phyloP scores from a whole-genome alignment of 257 asterid species.

The Rhazya stricta region DNA sequence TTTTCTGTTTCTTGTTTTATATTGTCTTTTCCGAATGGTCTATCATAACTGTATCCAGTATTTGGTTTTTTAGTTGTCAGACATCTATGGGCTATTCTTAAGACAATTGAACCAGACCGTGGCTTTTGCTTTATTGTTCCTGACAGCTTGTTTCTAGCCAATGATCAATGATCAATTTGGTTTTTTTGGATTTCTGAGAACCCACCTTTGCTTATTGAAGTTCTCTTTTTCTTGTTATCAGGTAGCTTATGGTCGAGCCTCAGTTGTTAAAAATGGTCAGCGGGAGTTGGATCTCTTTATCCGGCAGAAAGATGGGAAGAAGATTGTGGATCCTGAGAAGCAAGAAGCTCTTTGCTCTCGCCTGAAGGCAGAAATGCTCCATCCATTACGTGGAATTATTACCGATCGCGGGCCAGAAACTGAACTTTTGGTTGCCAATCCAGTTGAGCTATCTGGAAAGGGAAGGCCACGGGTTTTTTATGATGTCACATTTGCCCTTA shows the following conservation, averaged over 20 bases:
- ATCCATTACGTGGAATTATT: constrained; percentile 70
- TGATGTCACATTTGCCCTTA: constrained; percentile 65
- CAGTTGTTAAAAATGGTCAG: constrained; percentile 48
- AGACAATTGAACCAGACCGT: not conserved
- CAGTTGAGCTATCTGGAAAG: constrained; percentile 75
- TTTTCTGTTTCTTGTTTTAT: not conserved
- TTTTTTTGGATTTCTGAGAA: too few species aligned
- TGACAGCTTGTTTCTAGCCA: not conserved
- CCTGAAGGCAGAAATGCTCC: constrained; percentile 72
- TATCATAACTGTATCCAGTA: too few species aligned
- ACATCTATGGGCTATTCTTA: not conserved
- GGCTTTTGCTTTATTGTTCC: too few species aligned
- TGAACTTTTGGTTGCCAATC: constrained; percentile 83
- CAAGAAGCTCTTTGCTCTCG: constrained; percentile 57
- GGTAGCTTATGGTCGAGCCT: constrained; percentile 74
- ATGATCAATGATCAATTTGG: not conserved
- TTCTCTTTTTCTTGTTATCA: constrained; percentile 19
- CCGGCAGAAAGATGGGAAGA: constrained; percentile 59
- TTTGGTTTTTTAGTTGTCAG: too few species aligned
- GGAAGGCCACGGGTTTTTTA: constrained; percentile 86
- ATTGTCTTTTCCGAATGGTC: not conserved
- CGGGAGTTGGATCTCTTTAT: constrained; percentile 76
- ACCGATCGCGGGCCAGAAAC: constrained; percentile 75
- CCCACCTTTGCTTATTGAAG: not conserved
- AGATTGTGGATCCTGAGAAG: constrained; percentile 75